Conservation (phyloP, 192 early-diverging fungal genomes). For the Chytriomyces sp. region DNA sequence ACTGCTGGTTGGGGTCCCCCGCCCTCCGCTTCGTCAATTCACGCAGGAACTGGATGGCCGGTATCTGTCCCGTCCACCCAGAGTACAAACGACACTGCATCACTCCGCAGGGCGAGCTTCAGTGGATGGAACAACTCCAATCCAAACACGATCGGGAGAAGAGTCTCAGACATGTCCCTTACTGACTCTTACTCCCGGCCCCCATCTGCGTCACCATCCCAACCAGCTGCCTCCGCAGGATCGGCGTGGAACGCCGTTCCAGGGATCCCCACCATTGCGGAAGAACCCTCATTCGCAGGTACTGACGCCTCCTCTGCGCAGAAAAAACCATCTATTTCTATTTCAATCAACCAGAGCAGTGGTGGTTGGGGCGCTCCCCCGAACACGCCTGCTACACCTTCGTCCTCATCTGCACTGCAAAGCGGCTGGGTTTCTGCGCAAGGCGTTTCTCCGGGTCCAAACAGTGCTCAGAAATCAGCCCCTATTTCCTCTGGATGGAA, state of each 20-base stretch:
- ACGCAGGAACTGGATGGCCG: neutral
- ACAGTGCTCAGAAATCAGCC: neutral
- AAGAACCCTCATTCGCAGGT: neutral
- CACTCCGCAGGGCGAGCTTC: neutral
- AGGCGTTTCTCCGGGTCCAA: neutral
- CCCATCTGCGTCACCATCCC: neutral
- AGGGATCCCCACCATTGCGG: neutral
- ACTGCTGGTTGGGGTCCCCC: constrained; percentile 5
- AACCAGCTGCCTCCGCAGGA: neutral
- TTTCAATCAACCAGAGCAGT: neutral
- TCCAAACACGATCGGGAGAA: neutral
- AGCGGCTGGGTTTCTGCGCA: constrained; percentile 17
- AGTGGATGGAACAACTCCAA: neutral
- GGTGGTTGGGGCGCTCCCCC: constrained; percentile 21
- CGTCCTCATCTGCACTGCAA: neutral
- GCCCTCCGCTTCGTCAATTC: neutral
- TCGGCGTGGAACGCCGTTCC: neutral
- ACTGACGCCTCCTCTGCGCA: neutral
- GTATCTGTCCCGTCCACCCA: neutral
- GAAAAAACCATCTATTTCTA: neutral
- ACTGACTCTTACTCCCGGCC: neutral
- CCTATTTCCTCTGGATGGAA: neutral
- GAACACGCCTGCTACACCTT: neutral
- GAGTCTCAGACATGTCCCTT: neutral
- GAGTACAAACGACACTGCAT: neutral